Base-by-base conservation (phyloP, 257 asterid species). In the Eucommia ulmoides region DNA sequence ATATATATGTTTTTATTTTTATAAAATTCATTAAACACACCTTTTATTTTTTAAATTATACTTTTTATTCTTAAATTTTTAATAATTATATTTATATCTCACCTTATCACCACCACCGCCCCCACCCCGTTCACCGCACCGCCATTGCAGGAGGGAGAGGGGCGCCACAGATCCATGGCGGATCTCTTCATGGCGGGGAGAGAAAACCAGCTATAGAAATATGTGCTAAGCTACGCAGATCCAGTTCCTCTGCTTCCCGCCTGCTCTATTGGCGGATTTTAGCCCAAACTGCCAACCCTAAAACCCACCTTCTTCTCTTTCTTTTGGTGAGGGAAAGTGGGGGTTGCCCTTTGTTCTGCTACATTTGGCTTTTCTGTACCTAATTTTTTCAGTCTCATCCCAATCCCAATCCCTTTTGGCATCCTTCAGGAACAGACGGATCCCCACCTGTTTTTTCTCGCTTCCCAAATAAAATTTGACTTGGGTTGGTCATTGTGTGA, bases 171-270 rank as follows among this genome's bases (percentile, higher is more conserved):
- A n/a, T n/a, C n/a, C n/a, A n/a, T n/a, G n/a, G n/a, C n/a, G n/a
- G n/a, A n/a, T n/a, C n/a, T n/a, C n/a, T n/a, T n/a, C n/a, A n/a
- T n/a, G 42, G 16, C 2, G 16, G 7, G 16, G 42, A 33, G 42
- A 2, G 1, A 33, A 9, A 5, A 0, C 44, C 44, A 4, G 16
- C n/a, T 14, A 8, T 35, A 11, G 44, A 24, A 35, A 59, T 23
- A 24, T 20, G 71, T 19, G 71, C 70, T 50, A 65, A 53, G 54
- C 49, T 56, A 58, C 74, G 51, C 69, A 62, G 57, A 60, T 67
- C 72, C 72, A 50, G 53, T 60, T 18, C 11, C n/a, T 11, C 16
- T 10, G 9, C n/a, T 3, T 35, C 38, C 12, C n/a, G n/a, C 15
- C 45, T 8, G 45, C 45, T 54, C 61, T 64, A 61, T 52, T 47